A percentile compares a stretch with the other conserved stretches of the same genome.
phyloP scores from a whole-genome alignment of 2,329 filamentous ascomycete genomes.

The Tympanopsis confertula region DNA sequence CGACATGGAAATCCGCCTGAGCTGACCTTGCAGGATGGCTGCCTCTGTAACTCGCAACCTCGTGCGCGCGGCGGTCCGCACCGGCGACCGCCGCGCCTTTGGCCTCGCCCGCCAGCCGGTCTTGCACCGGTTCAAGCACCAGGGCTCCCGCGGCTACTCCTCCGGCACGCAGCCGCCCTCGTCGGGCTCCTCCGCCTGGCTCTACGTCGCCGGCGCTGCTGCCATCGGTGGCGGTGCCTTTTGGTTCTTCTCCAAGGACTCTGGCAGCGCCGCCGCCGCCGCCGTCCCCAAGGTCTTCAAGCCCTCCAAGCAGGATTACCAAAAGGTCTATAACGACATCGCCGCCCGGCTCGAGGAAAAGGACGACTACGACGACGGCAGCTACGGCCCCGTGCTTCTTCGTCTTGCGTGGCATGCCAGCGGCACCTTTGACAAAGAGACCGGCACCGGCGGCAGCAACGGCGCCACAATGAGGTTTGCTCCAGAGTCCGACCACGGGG shows the following conservation, averaged over 20 bases:
- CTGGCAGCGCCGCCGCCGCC: slow-evolving; percentile 28
- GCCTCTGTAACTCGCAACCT: slow-evolving; percentile 36
- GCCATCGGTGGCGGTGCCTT: slow-evolving; percentile 50
- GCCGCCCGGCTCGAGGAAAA: slow-evolving; percentile 72
- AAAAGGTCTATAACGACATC: slow-evolving; percentile 85
- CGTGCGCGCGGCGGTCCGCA: slow-evolving; percentile 46
- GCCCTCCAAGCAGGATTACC: slow-evolving; percentile 78
- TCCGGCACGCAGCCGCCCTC: slow-evolving; percentile 14
- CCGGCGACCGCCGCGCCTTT: slow-evolving; percentile 46
- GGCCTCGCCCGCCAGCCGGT: slow-evolving; percentile 48
- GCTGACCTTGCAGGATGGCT: slow-evolving; percentile 21
- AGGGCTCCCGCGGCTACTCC: neutral
- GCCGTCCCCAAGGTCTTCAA: slow-evolving; percentile 47
- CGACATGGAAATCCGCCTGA: too few relatives aligned
- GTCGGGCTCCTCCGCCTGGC: slow-evolving; percentile 30
- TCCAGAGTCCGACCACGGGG: slow-evolving; percentile 79
- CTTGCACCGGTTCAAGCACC: slow-evolving; percentile 29
- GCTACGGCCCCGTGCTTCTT: slow-evolving; percentile 83
- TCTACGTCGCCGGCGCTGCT: slow-evolving; percentile 48
- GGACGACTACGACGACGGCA: slow-evolving; percentile 92
- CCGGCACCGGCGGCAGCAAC: slow-evolving; percentile 83
- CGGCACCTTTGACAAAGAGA: slow-evolving; percentile 82
- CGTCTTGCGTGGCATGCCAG: slow-evolving; percentile 89
- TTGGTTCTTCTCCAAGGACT: slow-evolving; percentile 54
- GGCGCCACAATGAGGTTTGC: slow-evolving; percentile 94